Conservation (phyloP, 805 yeast genomes). For the Yarrowia sp. region DNA sequence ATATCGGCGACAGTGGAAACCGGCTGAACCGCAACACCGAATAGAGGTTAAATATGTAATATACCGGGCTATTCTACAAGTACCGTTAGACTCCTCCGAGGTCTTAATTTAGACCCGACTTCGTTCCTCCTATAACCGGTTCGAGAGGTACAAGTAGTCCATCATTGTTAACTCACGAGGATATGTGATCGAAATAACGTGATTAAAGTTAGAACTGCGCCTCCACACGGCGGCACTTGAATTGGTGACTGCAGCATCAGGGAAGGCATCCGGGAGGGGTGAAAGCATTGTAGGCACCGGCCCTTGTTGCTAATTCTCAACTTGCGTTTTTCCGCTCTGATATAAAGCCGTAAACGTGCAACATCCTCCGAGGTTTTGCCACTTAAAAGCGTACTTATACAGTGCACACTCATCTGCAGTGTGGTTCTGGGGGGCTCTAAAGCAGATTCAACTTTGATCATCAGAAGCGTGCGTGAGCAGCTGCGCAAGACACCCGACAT, state of each 20-base stretch:
- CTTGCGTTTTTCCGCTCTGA: too few relatives aligned
- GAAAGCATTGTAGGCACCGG: too few relatives aligned
- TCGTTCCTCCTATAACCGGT: too few relatives aligned
- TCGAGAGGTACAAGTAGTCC: not conserved
- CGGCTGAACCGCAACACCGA: too few relatives aligned
- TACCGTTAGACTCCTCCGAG: too few relatives aligned
- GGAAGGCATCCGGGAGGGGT: not conserved
- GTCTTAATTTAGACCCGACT: too few relatives aligned
- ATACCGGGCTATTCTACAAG: too few relatives aligned
- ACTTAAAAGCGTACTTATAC: conserved; percentile 2
- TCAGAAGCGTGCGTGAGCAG: conserved; percentile 57
- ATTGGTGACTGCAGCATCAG: conserved; percentile 1
- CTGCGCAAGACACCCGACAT: conserved; percentile 64
- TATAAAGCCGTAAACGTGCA: not conserved
- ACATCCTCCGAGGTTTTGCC: not conserved
- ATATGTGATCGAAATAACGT: not conserved
- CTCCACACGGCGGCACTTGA: conserved; percentile 34
- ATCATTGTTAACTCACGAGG: not conserved
- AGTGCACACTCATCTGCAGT: conserved; percentile 6
- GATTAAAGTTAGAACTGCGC: conserved; percentile 36
- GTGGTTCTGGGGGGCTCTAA: conserved; percentile 42
- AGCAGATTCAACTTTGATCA: conserved; percentile 43
- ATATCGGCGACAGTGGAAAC: not conserved
- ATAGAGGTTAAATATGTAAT: too few relatives aligned
- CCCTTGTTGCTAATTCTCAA: too few relatives aligned